phyloP scores from a whole-genome alignment of 2,329 filamentous ascomycete genomes.

The Hortaea sp. region DNA sequence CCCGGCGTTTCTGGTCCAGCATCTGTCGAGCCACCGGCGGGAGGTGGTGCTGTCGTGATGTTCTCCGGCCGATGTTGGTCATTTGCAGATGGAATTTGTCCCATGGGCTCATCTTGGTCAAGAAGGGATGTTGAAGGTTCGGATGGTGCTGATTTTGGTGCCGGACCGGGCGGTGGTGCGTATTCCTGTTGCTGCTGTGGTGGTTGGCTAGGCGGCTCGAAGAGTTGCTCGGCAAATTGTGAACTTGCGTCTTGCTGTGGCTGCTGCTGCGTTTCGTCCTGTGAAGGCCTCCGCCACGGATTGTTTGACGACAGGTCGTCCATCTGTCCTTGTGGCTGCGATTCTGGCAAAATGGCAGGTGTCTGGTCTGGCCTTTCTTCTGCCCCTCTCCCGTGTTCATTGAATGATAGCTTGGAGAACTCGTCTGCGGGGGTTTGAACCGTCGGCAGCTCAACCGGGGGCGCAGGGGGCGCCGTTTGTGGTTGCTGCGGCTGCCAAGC shows the following conservation, averaged over 20 bases:
- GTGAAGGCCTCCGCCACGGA: slow-evolving; percentile 7
- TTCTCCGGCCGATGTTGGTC: slow-evolving; percentile 2
- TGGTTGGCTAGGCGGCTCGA: no score
- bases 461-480: slow-evolving; percentile 3
- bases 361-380: no score
- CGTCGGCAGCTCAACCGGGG: slow-evolving; percentile 33
- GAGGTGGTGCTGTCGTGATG: slow-evolving; percentile 5
- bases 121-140: slow-evolving; percentile 22
- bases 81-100: slow-evolving; percentile 25
- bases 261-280: slow-evolving; percentile 1
- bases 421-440: slow-evolving; percentile 31
- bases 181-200: slow-evolving; percentile 7
- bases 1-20: slow-evolving; percentile 21
- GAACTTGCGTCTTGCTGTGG: neutral
- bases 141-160: slow-evolving; percentile 24
- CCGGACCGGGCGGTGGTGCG: slow-evolving; percentile 11
- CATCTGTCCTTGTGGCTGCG: no score
- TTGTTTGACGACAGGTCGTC: slow-evolving; percentile 18
- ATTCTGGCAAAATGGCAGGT: no score
- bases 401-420: neutral
- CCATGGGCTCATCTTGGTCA: slow-evolving; percentile 20
- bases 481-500: slow-evolving; percentile 23
- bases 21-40: slow-evolving; percentile 9
- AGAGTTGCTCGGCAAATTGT: no score
- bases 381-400: no score